phyloP scores from a whole-genome alignment of 345 rosid species.

The Jatropha curcas region DNA sequence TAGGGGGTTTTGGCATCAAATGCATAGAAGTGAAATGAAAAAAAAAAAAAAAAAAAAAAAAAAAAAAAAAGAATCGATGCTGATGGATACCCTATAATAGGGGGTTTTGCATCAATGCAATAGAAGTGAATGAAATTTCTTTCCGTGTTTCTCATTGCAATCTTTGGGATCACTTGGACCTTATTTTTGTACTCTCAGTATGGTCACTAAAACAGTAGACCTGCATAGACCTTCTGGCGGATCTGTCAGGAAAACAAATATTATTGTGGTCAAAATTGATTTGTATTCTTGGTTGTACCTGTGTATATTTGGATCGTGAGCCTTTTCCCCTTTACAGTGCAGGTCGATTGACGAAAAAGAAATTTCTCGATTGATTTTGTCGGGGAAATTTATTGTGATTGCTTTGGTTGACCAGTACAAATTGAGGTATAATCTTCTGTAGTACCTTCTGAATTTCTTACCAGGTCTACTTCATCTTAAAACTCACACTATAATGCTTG shows the following conservation, averaged over 20 bases:
- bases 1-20: not conserved
- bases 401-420: constrained; percentile 91
- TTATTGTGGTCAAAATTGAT: not conserved
- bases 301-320: constrained; percentile 27
- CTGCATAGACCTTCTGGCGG: not conserved
- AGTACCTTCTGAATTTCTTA: constrained; percentile 9
- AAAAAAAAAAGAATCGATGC: not conserved
- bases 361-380: constrained; percentile 65
- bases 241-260: not conserved
- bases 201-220: not conserved
- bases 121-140: not conserved
- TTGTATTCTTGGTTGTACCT: not conserved
- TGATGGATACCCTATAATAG: not conserved
- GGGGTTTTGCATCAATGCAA: not conserved
- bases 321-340: constrained; percentile 70
- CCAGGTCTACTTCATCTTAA: not conserved
- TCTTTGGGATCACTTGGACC: not conserved
- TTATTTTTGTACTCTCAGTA: not conserved
- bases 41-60: not conserved
- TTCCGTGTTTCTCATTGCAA: not conserved
- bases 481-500: not conserved
- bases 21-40: not conserved
- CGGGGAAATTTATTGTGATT: constrained; percentile 79
- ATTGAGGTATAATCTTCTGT: constrained; percentile 52
- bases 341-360: constrained; percentile 71